Evolutionary conservation across 208 protist species (phyloP), one percentile per base, ranked within the genome.

Genomic region (Wallacemonas sp.): DNA sequence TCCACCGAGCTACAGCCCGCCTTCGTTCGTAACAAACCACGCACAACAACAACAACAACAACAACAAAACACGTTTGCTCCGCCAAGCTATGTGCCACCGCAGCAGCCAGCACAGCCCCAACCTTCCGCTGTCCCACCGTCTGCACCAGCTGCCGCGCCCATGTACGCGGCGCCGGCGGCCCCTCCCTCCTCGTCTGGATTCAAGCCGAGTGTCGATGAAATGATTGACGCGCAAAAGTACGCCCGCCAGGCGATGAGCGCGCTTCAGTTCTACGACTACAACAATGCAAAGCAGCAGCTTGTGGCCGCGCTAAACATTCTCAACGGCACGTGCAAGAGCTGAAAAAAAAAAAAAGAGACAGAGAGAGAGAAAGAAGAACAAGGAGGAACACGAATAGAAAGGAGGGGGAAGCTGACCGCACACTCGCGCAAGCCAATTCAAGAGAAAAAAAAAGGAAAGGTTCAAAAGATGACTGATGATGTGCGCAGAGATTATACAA

Each of bases 171-270:
- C n/a, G 12, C 1, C 58, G 26, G 15, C 33, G n/a, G 26, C 9
- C 42, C 15, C 36, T 4, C 61, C 47, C 26, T 41, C 66, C 9
- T 33, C 54, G 38, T 46, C 54, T 21, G 36, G 33, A 1, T 66
- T 75, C 17, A 69, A 70, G 47, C 75, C 80, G 21, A 77, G 81
- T 1, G 67, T 88, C 11, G 84, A 95, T 8, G 75, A 74, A 5
- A 91, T 95, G 70, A 86, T 95, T 28, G 80, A 86, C 66, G 86
- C 89, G 6, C 89, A 94, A 66, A 92, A 94, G 45, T 76, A 72
- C 44, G 80, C 78, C 0, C 75, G 77, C 28, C 77, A 90, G 36
- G 88, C 83, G 17, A 84, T 94, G 5, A 84, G 77, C 42, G 88
- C 88, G 12, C 68, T 94, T 17, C 85, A 91, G 70, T 94, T 92